These are phyloP conservation scores for Knufia fluminis DNA, from an alignment of 2,329 filamentous ascomycete species.

Conservation along the genomic window DNA sequence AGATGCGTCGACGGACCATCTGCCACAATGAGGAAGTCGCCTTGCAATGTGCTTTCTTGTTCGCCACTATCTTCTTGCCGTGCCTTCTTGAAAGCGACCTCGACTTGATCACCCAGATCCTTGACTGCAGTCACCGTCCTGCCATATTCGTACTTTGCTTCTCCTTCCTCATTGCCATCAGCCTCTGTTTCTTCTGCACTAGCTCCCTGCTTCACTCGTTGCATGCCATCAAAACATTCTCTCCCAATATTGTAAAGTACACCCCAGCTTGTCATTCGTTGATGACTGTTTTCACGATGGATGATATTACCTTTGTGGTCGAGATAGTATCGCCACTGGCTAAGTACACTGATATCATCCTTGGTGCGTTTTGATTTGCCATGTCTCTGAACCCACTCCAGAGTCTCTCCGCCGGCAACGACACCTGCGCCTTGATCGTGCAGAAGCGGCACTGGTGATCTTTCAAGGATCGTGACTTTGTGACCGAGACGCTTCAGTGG, in stretches of 20 bases:
- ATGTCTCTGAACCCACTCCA: slow-evolving; percentile 35
- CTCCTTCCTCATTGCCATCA: not conserved
- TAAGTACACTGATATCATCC: slow-evolving; percentile 1
- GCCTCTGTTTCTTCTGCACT: not conserved
- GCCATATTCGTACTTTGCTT: slow-evolving; percentile 13
- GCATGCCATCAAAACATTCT: slow-evolving; percentile 35
- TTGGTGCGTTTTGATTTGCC: slow-evolving; percentile 29
- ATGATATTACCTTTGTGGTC: slow-evolving; percentile 13
- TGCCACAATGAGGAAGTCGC: slow-evolving; percentile 14
- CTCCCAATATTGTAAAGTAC: slow-evolving; percentile 38
- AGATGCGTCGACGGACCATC: slow-evolving; percentile 14
- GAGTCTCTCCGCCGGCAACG: slow-evolving; percentile 37
- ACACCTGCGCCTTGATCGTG: slow-evolving; percentile 43
- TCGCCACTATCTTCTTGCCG: slow-evolving; percentile 4
- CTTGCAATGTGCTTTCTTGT: slow-evolving; percentile 21
- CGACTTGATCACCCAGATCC: slow-evolving; percentile 10
- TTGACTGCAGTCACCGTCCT: slow-evolving; percentile 11
- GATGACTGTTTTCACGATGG: slow-evolving; percentile 23
- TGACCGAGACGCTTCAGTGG: slow-evolving; percentile 35
- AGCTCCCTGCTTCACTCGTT: not conserved
- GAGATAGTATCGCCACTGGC: slow-evolving; percentile 10
- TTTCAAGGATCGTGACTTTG: slow-evolving; percentile 37
- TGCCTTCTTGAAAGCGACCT: slow-evolving; percentile 10
- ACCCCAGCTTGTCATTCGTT: slow-evolving; percentile 44
- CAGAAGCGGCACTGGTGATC: slow-evolving; percentile 34